These are phyloP conservation scores for Lachancea meyersii DNA, from an alignment of 805 yeast genomes.

Conservation along the genomic window DNA sequence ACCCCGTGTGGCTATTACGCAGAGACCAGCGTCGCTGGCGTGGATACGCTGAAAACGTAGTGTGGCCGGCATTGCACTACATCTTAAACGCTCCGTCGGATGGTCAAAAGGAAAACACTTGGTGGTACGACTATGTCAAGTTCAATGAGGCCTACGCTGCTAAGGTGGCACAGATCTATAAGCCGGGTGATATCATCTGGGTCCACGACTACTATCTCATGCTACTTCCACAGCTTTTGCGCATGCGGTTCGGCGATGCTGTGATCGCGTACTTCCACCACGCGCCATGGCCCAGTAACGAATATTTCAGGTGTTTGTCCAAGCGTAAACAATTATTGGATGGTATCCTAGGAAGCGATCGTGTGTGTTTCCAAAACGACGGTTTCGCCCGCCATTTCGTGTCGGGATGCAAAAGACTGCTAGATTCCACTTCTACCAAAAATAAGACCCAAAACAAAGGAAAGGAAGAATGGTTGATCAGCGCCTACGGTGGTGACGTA, in stretches of 20 bases:
- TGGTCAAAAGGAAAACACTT: conserved; percentile 53
- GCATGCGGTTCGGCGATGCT: conserved; percentile 62
- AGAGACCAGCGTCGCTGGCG: conserved; percentile 82
- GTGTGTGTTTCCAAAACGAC: conserved; percentile 78
- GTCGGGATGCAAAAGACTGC: conserved; percentile 78
- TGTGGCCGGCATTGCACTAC: conserved; percentile 96
- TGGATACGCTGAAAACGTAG: conserved; percentile 75
- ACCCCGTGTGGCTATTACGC: conserved; percentile 85
- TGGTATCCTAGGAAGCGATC: conserved; percentile 87
- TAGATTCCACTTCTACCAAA: conserved; percentile 66
- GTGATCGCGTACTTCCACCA: conserved; percentile 75
- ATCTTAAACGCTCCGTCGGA: conserved; percentile 73
- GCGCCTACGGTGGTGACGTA: conserved; percentile 72
- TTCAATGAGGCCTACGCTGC: conserved; percentile 88
- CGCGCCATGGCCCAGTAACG: conserved; percentile 92
- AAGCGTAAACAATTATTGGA: conserved; percentile 76
- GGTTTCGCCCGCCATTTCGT: conserved; percentile 88
- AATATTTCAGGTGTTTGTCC: conserved; percentile 83
- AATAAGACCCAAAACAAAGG: conserved; percentile 19
- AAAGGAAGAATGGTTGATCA: conserved; percentile 36
- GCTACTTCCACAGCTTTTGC: conserved; percentile 72
- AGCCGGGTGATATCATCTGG: conserved; percentile 89
- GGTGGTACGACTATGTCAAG: conserved; percentile 85
- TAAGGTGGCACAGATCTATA: conserved; percentile 62
- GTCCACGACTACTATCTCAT: conserved; percentile 84